Base-by-base conservation (phyloP, 768 basidiomycete genomes). In the Daedaleopsis sinensis region DNA sequence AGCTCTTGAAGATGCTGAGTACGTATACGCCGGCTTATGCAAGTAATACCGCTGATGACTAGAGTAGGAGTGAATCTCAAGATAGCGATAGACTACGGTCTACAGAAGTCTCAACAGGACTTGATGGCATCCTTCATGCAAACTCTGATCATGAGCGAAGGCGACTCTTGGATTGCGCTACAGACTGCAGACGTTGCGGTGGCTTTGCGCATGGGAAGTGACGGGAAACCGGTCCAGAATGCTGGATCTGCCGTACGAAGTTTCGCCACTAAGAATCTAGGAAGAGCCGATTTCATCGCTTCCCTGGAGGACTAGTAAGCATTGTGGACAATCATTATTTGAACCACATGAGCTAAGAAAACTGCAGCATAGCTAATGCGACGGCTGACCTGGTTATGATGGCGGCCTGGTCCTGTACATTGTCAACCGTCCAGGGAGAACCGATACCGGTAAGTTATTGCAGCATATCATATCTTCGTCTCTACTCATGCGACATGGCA, bases 141-240 rank as follows among this genome's bases (percentile, higher is more conserved):
- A 76, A 94, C 94, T 16, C 78, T 98, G 38, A 86, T 98, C 66
- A 98, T 98, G 96, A 94, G 91, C 58, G 95, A 97, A 79, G 96
- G 96, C 16, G 92, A 96, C 66, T 83, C 85, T 63, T 97, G 93
- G 92, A 83, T 98, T n/a, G 78, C 79, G 59, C 81, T 85, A 2
- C 85, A 94, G 61, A 83, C 87, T 4, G 80, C 83, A 18, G 85
- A 84, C 49, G 78, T 95, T 56, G 82, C 86, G 0, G 82, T 88
- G 46, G 88, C 93, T 3, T 77, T 97, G 58, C 84, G 85, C 46
- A 79, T 83, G 1, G 89, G 89, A 0, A 82, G 83, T 16, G 80
- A 80, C 54, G 89, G 88, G 1, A 82, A 85, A 65, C 95, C 96
- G 2, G 94, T 97, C 1, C 73, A 80, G 35, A 82, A 84, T 9